phyloP scores from a whole-genome alignment of 2,329 filamentous ascomycete genomes.

The Chaetomium sp. region DNA sequence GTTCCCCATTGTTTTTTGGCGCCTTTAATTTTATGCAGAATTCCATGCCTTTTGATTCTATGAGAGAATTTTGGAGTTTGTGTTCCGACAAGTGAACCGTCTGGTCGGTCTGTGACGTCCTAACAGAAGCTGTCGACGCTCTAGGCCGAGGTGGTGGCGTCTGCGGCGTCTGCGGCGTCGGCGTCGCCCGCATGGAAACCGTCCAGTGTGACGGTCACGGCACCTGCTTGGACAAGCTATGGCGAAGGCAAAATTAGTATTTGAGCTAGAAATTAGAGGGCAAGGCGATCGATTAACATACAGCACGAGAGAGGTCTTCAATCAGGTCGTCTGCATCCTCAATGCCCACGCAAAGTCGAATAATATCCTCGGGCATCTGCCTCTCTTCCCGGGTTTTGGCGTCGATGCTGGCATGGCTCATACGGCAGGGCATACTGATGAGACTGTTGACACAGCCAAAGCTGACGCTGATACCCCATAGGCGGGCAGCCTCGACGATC shows the following conservation, averaged over 20 bases:
- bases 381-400: constrained; percentile 84
- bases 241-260: constrained; percentile 5
- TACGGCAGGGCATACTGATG: constrained; percentile 98
- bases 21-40: constrained; percentile 1
- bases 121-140: background rate
- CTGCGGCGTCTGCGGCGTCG: constrained; percentile 34
- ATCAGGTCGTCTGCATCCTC: constrained; percentile 89
- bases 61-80: background rate
- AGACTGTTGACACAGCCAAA: constrained; percentile 98
- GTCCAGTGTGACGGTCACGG: constrained; percentile 78
- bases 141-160: constrained; percentile 16
- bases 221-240: constrained; percentile 86
- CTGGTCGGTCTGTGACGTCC: background rate
- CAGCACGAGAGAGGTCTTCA: constrained; percentile 84
- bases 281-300: constrained; percentile 44
- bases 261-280: background rate
- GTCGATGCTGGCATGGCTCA: constrained; percentile 98
- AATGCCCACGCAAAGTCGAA: constrained; percentile 91
- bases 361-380: constrained; percentile 94
- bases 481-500: constrained; percentile 84
- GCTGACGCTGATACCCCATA: constrained; percentile 94
- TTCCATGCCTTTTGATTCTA: background rate
- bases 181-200: constrained; percentile 60
- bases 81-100: background rate
- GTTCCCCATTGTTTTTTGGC: constrained; percentile 1